Evolutionary conservation across 495 filamentous ascomycete genomes (phyloP).

Genomic region (Podospora conica): DNA sequence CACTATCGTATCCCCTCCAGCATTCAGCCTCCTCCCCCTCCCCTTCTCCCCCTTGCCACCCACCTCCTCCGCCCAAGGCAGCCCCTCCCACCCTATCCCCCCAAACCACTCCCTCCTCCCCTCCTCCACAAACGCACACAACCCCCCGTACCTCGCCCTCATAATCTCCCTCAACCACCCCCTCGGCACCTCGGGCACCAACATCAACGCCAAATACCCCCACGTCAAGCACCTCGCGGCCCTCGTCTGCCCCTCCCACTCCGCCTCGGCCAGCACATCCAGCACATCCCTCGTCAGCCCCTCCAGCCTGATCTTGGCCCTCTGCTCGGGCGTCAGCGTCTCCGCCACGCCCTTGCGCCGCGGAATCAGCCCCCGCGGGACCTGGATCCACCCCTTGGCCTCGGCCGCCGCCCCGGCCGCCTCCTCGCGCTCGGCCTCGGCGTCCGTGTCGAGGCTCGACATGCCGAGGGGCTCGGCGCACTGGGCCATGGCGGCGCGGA

Average conservation of each 20-base stretch:
- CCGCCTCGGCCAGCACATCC: conserved; percentile 57
- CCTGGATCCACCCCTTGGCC: conserved; percentile 27
- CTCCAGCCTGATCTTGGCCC: conserved; percentile 60
- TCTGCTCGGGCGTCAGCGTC: conserved; percentile 42
- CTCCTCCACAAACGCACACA: conserved; percentile 51
- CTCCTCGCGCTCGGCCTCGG: conserved; percentile 25
- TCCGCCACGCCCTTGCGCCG: conserved; percentile 23
- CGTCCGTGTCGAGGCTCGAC: conserved; percentile 41
- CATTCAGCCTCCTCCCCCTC: conserved; percentile 23
- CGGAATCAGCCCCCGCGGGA: conserved; percentile 22
- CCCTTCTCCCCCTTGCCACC: conserved; percentile 1
- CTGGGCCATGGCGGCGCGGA: conserved; percentile 58
- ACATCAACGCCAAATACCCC: conserved; percentile 70
- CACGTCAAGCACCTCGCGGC: conserved; percentile 71
- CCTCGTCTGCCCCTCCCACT: conserved; percentile 45
- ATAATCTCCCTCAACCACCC: conserved; percentile 65
- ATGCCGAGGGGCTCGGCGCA: conserved; percentile 73
- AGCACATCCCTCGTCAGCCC: conserved; percentile 62
- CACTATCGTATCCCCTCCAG: not conserved
- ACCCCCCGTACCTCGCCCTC: conserved; percentile 43
- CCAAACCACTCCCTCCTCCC: conserved; percentile 30
- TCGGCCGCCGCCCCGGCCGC: conserved; percentile 23
- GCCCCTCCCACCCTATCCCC: not conserved
- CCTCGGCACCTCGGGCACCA: conserved; percentile 63
- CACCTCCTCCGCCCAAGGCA: conserved; percentile 13